A percentile compares a stretch with the other conserved stretches of the same genome.
Conservation (phyloP, 2,329 filamentous ascomycete species). For the Claviceps citrina region DNA sequence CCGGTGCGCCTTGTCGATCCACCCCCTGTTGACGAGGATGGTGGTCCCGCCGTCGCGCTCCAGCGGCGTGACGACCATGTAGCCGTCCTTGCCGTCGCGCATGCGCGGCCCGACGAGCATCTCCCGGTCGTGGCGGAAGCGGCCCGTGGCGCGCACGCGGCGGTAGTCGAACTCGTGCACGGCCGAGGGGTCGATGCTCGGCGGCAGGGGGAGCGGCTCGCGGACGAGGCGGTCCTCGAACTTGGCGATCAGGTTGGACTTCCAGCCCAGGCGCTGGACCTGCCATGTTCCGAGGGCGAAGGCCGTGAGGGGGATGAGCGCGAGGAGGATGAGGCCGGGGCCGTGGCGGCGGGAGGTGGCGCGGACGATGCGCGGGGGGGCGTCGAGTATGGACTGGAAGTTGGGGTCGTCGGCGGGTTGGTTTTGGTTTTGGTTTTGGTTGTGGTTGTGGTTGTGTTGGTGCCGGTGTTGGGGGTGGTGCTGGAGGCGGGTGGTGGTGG, state of each 20-base stretch:
- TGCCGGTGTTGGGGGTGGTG: constrained; percentile 7
- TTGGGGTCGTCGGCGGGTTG: constrained; percentile 57
- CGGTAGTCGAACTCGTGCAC: constrained; percentile 86
- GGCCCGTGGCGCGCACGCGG: constrained; percentile 60
- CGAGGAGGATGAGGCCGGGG: constrained; percentile 64
- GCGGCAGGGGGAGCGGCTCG: constrained; percentile 70
- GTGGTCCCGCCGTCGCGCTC: constrained; percentile 54
- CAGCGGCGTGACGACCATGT: constrained; percentile 78
- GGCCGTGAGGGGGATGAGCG: constrained; percentile 79
- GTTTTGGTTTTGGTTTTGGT: too few relatives aligned
- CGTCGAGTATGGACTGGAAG: constrained; percentile 78
- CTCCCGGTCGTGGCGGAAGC: constrained; percentile 73
- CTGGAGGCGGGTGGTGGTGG: background rate
- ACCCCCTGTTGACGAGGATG: constrained; percentile 77
- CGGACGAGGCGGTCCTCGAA: constrained; percentile 85
- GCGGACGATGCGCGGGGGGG: constrained; percentile 66
- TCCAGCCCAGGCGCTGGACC: constrained; percentile 83
- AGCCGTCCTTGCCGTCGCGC: constrained; percentile 79
- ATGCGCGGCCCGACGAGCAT: constrained; percentile 91
- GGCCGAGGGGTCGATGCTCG: constrained; percentile 64
- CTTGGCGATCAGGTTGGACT: constrained; percentile 77
- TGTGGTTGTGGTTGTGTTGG: constrained; percentile 6
- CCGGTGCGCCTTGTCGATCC: constrained; percentile 67
- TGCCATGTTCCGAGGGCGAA: constrained; percentile 91
- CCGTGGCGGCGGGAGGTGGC: constrained; percentile 55